Evolutionary conservation across 2,329 filamentous ascomycete species (phyloP).

Genomic region (Alternaria gaisen): DNA sequence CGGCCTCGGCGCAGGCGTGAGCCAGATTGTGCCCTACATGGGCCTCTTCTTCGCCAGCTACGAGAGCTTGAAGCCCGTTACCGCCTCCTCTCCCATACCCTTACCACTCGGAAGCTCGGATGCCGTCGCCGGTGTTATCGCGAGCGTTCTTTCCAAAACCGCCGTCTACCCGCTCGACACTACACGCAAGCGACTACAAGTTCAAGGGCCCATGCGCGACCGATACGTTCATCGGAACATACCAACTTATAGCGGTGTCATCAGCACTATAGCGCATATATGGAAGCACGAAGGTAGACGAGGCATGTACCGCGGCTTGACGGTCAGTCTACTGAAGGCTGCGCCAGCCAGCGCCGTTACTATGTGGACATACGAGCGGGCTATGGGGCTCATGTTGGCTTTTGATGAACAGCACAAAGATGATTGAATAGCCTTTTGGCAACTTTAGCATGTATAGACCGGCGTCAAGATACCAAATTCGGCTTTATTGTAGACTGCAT

Average conservation of each 20-base stretch:
- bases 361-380: slow-evolving; percentile 92
- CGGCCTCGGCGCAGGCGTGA: slow-evolving; percentile 80
- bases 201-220: slow-evolving; percentile 85
- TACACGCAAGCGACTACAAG: slow-evolving; percentile 90
- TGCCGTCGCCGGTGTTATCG: slow-evolving; percentile 80
- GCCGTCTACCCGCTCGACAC: slow-evolving; percentile 92
- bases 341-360: slow-evolving; percentile 93
- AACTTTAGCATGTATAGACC: background rate
- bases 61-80: slow-evolving; percentile 69
- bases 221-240: slow-evolving; percentile 88
- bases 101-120: slow-evolving; percentile 79
- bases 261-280: slow-evolving; percentile 73
- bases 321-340: slow-evolving; percentile 89
- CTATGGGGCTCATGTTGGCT: slow-evolving; percentile 66
- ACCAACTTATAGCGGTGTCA: slow-evolving; percentile 77
- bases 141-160: slow-evolving; percentile 85
- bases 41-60: slow-evolving; percentile 93
- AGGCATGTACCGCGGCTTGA: slow-evolving; percentile 86
- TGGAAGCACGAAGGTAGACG: slow-evolving; percentile 75
- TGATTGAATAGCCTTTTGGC: background rate
- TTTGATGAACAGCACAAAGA: slow-evolving; percentile 30
- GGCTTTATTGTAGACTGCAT: background rate
- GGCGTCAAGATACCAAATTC: slow-evolving; percentile 5
- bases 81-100: slow-evolving; percentile 61
- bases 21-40: slow-evolving; percentile 95